A percentile compares a stretch with the other conserved stretches of the same genome.
Conservation (phyloP, 148 eudicot species). For the Gaultheria prostrata region DNA sequence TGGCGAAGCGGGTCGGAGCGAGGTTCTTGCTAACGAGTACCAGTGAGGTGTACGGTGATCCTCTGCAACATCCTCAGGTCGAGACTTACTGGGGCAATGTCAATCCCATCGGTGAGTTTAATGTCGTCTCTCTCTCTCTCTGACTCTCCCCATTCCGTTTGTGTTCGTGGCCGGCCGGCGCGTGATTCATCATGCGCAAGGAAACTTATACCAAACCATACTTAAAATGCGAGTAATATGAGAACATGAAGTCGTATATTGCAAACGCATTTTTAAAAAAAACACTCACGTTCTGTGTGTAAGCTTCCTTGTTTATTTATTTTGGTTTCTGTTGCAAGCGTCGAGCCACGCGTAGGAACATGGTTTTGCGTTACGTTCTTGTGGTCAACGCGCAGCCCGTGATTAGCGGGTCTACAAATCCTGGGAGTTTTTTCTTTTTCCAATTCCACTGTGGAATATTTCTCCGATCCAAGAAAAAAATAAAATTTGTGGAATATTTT, state of each 20-base stretch:
- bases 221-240: no score
- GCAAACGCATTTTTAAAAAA: no score
- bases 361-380: constrained; percentile 1
- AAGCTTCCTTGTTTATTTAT: no score
- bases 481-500: no score
- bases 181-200: no score
- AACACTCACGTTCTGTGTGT: no score
- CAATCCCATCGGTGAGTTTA: constrained; percentile 48
- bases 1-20: constrained; percentile 95
- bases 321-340: not conserved
- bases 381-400: not conserved
- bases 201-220: no score
- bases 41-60: constrained; percentile 98
- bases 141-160: not conserved
- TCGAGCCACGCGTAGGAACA: not conserved
- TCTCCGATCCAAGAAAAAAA: no score
- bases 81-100: constrained; percentile 94
- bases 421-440: not conserved
- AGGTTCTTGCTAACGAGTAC: constrained; percentile 92
- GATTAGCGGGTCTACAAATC: not conserved
- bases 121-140: not conserved
- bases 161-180: not conserved
- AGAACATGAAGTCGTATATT: no score
- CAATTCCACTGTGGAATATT: not conserved
- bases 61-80: constrained; percentile 59